Base-by-base conservation (phyloP, 2,329 filamentous ascomycete species). In the Trichoderma atroviride region DNA sequence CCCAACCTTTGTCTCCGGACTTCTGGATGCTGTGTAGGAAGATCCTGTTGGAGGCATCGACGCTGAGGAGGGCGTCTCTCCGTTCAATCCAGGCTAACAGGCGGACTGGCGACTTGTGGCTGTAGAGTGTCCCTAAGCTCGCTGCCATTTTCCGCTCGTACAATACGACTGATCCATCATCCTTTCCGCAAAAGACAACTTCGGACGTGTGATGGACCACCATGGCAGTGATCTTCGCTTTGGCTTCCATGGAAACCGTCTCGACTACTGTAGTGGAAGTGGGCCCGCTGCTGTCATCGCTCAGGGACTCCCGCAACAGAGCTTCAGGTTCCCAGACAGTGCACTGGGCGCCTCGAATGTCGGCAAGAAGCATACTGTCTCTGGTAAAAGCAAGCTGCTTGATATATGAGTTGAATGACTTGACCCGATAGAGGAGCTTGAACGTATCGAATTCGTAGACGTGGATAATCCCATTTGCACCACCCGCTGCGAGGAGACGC, bases 291-390 rank as follows among this genome's bases (percentile, higher is more conserved):
- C 72, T 74, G 37, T 75, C 75, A 47, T 79, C 77, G 22, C 70
- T 72, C 11, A 75, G 37, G 10, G 72, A 61, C 35, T 76, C 75
- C 33, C 74, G 68, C 50, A 78, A 66, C 13, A 78, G 71, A 14
- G 71, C 72, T 29, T 71, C 70, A 1, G 80, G 78, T 66, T 81
- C 76, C 80, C 80, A 82, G 56, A 81, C 75, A 53, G 75, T 78
- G 71, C 78, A 81, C 65, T 79, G 76, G 1, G 74, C 69, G 4
- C 76, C 77, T 69, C 79, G 71, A 29, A 81, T 76, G 67, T 82
- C 80, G 5, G 73, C 71, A 66, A 82, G 73, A n/a, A 71, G 77
- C 16, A 76, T 72, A 64, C 75, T 73, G 65, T 82, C 78, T 50
- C 64, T 71, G 37, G 72, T 72, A 55, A 80, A 81, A n/a, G 71